These are phyloP conservation scores for Abrus pulchellus DNA, from an alignment of 306 rosid genomes.

Conservation along the genomic window DNA sequence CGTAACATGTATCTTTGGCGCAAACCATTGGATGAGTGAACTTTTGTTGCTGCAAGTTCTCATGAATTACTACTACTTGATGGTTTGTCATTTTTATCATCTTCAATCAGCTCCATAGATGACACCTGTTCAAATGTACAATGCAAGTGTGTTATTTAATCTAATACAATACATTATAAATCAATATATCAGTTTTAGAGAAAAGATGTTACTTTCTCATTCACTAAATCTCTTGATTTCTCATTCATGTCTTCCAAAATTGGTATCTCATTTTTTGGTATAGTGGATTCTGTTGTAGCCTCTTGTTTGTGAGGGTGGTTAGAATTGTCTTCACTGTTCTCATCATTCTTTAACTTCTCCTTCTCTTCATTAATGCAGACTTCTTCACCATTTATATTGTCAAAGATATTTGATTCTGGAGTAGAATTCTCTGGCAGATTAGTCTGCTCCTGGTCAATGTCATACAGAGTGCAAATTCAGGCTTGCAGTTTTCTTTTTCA, in stretches of 20 bases:
- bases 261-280: neutral
- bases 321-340: constrained; percentile 42
- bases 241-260: constrained; percentile 26
- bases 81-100: neutral
- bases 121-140: constrained; percentile 23
- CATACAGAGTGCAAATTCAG: constrained; percentile 7
- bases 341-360: constrained; percentile 32
- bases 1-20: constrained; percentile 1
- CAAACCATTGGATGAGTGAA: constrained; percentile 4
- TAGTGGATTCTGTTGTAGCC: constrained; percentile 8
- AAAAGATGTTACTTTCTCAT: constrained; percentile 28
- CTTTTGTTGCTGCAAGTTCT: neutral
- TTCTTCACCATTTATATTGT: constrained; percentile 33
- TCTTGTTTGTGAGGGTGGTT: constrained; percentile 21
- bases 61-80: constrained; percentile 1
- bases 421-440: constrained; percentile 18
- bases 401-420: constrained; percentile 41
- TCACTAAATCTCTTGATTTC: constrained; percentile 35
- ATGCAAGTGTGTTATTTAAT: constrained; percentile 5
- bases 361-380: constrained; percentile 14
- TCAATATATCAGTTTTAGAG: neutral
- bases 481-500: neutral
- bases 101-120: constrained; percentile 12
- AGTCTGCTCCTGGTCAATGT: constrained; percentile 46
- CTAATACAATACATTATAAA: neutral